Percentiles rank a stretch among this genome's conserved stretches.
Evolutionary conservation across 441 rosid species (phyloP).

Genomic region (Populus hybrid): DNA sequence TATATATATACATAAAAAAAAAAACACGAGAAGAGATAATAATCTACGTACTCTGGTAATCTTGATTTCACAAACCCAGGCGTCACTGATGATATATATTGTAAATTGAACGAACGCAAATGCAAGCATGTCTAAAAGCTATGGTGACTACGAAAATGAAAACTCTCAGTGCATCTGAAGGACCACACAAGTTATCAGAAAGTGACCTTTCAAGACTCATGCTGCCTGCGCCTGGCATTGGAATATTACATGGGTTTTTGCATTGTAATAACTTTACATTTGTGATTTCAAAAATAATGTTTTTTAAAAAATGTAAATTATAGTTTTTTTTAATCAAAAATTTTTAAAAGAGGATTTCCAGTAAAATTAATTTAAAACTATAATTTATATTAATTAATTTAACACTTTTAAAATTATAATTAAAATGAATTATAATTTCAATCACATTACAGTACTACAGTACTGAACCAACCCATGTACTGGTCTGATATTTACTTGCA

Average conservation of each 20-base stretch:
- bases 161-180: background rate
- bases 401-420: too few relatives aligned
- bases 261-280: background rate
- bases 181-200: conserved; percentile 6
- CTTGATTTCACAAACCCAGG: background rate
- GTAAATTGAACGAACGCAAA: background rate
- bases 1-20: too few relatives aligned
- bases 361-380: too few relatives aligned
- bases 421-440: too few relatives aligned
- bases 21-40: too few relatives aligned
- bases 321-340: too few relatives aligned
- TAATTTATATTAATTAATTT: too few relatives aligned
- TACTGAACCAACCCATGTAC: too few relatives aligned
- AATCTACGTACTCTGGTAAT: too few relatives aligned
- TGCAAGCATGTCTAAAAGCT: background rate
- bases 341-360: too few relatives aligned
- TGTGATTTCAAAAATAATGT: background rate
- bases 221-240: background rate
- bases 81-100: background rate
- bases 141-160: background rate
- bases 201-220: conserved; percentile 15
- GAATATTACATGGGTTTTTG: background rate
- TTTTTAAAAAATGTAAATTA: too few relatives aligned
- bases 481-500: background rate
- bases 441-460: background rate